These are phyloP conservation scores for Dendrocalamus latiflorus DNA, from an alignment of 202 grass and related monocot species.

Conservation along the genomic window DNA sequence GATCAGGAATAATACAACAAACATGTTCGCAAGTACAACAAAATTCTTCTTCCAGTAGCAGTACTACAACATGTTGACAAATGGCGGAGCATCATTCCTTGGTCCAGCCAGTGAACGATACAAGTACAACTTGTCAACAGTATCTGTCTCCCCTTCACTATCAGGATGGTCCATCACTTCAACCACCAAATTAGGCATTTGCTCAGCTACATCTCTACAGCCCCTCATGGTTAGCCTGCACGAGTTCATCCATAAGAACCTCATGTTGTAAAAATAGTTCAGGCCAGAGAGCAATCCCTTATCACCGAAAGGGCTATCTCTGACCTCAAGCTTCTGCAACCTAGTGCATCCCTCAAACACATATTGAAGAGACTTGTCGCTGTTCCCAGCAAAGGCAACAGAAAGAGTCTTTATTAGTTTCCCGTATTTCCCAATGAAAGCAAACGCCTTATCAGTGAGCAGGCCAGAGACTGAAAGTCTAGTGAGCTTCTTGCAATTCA, in stretches of 20 bases:
- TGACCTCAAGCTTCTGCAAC: slow-evolving; percentile 85
- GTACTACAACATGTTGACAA: slow-evolving; percentile 73
- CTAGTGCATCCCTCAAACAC: slow-evolving; percentile 77
- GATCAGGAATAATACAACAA: slow-evolving; percentile 19
- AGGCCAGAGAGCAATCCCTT: slow-evolving; percentile 55
- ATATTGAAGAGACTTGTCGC: slow-evolving; percentile 64
- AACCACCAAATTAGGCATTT: slow-evolving; percentile 72
- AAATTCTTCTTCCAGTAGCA: slow-evolving; percentile 22
- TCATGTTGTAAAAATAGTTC: slow-evolving; percentile 79
- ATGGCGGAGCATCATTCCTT: slow-evolving; percentile 60
- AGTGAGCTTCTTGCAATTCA: slow-evolving; percentile 78
- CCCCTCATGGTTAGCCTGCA: slow-evolving; percentile 72
- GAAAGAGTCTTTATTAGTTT: slow-evolving; percentile 79
- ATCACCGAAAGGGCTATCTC: slow-evolving; percentile 85
- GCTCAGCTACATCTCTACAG: slow-evolving; percentile 58
- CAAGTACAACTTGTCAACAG: slow-evolving; percentile 74
- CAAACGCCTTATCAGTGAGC: slow-evolving; percentile 76
- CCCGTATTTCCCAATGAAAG: slow-evolving; percentile 63
- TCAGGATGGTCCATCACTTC: slow-evolving; percentile 65
- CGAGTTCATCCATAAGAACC: slow-evolving; percentile 94
- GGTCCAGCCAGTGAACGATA: slow-evolving; percentile 72
- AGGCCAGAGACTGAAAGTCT: slow-evolving; percentile 82
- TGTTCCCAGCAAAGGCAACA: slow-evolving; percentile 85
- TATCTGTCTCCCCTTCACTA: slow-evolving; percentile 45
- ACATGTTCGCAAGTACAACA: not conserved